Conservation (phyloP, 768 basidiomycete species). For the Amanita jacksonii region DNA sequence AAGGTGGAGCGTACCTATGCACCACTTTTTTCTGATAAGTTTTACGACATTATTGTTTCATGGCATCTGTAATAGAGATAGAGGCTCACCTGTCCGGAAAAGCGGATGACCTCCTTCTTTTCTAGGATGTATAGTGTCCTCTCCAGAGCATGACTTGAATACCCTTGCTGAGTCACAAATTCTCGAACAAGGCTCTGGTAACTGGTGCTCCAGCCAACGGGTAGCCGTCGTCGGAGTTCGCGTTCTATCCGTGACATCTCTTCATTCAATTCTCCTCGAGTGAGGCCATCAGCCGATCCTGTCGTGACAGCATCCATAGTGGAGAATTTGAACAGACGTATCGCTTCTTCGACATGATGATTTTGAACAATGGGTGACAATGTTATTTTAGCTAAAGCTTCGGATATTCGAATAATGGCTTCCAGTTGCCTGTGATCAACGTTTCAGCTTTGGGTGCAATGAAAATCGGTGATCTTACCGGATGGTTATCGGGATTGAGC, state of each 20-base stretch:
- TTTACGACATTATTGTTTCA: neutral
- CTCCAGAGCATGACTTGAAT: slow-evolving; percentile 84
- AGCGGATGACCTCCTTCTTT: slow-evolving; percentile 91
- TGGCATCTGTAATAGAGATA: neutral
- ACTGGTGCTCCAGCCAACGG: slow-evolving; percentile 94
- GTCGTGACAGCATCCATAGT: slow-evolving; percentile 99
- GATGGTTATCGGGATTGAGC: slow-evolving; percentile 96
- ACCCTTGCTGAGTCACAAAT: slow-evolving; percentile 90
- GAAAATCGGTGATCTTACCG: slow-evolving; percentile 46
- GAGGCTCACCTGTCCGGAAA: slow-evolving; percentile 55
- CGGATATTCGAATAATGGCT: slow-evolving; percentile 98
- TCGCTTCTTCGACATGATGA: slow-evolving; percentile 96
- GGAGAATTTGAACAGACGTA: slow-evolving; percentile 95
- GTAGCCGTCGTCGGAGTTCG: slow-evolving; percentile 73
- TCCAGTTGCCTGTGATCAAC: slow-evolving; percentile 66
- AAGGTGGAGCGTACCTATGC: slow-evolving; percentile 20
- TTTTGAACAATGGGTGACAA: slow-evolving; percentile 78
- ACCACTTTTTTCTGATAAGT: slow-evolving; percentile 36
- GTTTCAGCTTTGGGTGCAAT: slow-evolving; percentile 1
- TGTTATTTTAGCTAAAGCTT: slow-evolving; percentile 91
- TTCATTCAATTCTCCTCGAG: slow-evolving; percentile 85
- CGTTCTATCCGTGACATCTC: slow-evolving; percentile 88
- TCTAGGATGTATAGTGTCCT: slow-evolving; percentile 86
- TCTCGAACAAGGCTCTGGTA: slow-evolving; percentile 90
- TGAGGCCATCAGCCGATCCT: slow-evolving; percentile 87